Base-by-base conservation (phyloP, 768 basidiomycete species). In the Astraeus odoratus region DNA sequence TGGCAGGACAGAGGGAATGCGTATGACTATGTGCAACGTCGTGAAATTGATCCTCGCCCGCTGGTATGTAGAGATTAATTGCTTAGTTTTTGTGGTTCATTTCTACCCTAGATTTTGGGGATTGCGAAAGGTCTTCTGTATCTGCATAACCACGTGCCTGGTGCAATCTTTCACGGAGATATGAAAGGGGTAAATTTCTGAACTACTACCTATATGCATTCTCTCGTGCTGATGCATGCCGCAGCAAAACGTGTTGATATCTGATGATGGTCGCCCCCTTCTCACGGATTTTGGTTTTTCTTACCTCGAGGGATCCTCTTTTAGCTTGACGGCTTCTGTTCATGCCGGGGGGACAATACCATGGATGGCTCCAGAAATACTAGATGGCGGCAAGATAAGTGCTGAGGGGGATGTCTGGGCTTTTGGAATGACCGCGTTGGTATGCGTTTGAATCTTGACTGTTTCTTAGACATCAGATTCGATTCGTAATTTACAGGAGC, bases 71-170 rank as follows among this genome's bases (percentile, higher is more conserved):
- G 33, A 16, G 8, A 7, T 3, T 15, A 18, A 6, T 5, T 7
- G 8, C 10, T 6, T 40, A n/a, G 27, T 19, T 12, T 6, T 1
- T 15, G 19, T 6, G n/a, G 10, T 9, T 8, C 8, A 27, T 8
- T 6, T 29, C 2, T 2, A 5, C 12, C 4, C 1, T 36, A 70
- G 68, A 60, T 68, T 34, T 50, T 59, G 0, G 69, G 67, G 34
- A 57, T 69, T n/a, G 62, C 65, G 12, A 54, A 58, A 35, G 69
- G 69, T 10, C 50, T 70, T 20, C 49, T 56, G 0, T 68, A 70
- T 39, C 53, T 70, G 2, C 69, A 70, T 48, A 65, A 57, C 2
- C 56, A 54, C 29, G 39, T 26, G 18, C 57, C 55, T 8, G 15
- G 26, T 0, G 63, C 63, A 3, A 64, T 70, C 15, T 57, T 70